A percentile compares a stretch with the other conserved stretches of the same genome.
phyloP scores from a whole-genome alignment of 352 stramenopile genomes.

The Phytophthora litchii region DNA sequence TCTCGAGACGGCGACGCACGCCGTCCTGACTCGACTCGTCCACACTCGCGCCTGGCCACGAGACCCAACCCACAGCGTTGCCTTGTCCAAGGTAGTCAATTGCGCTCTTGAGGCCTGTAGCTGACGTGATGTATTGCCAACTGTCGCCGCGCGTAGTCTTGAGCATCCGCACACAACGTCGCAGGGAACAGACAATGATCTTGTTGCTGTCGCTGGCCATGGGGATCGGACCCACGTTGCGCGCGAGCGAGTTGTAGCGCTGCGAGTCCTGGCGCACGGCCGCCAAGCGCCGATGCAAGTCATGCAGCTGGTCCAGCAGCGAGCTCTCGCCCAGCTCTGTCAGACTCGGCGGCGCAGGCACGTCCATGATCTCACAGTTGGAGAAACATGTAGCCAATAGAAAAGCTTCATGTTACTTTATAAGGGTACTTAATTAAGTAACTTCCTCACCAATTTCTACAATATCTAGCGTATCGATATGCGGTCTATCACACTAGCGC shows the following conservation, averaged over 20 bases:
- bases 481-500: no score
- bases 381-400: neutral
- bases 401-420: no score
- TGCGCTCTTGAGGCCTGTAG: constrained; percentile 71
- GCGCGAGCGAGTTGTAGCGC: constrained; percentile 62
- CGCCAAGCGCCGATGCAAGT: constrained; percentile 69
- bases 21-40: constrained; percentile 82
- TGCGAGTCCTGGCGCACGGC: constrained; percentile 81
- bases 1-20: constrained; percentile 73
- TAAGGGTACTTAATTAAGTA: no score
- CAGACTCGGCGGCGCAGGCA: constrained; percentile 9
- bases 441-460: no score
- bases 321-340: constrained; percentile 72
- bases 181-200: constrained; percentile 78
- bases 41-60: constrained; percentile 85
- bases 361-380: constrained; percentile 10
- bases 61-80: constrained; percentile 91
- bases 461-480: no score
- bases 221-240: constrained; percentile 68
- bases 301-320: constrained; percentile 79
- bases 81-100: constrained; percentile 74
- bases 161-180: constrained; percentile 76
- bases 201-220: constrained; percentile 83
- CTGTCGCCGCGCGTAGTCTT: constrained; percentile 73
- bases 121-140: constrained; percentile 75